A percentile compares a stretch with the other conserved stretches of the same genome.
Evolutionary conservation across 768 basidiomycete species (phyloP).

Genomic region (Chalciporus sphaerocephalus): DNA sequence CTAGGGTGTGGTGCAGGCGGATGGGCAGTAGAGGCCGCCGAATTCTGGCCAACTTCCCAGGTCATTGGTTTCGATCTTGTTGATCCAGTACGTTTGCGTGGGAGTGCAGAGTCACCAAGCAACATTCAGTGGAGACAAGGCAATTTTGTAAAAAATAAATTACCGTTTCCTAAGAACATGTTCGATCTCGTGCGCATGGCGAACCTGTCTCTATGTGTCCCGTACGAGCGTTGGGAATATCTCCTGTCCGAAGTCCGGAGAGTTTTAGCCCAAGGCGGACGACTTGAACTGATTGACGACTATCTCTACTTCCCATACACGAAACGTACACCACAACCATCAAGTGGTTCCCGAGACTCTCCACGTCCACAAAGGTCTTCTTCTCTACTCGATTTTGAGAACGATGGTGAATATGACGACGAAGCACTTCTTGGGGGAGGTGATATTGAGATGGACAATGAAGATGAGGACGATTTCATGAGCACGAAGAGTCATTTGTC

Average conservation of each 20-base stretch:
- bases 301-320: slow-evolving; percentile 60
- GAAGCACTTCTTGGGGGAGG: slow-evolving; percentile 16
- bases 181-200: slow-evolving; percentile 78
- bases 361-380: slow-evolving; percentile 2
- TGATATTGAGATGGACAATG: slow-evolving; percentile 5
- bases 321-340: slow-evolving; percentile 21
- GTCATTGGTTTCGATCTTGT: slow-evolving; percentile 69
- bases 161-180: slow-evolving; percentile 58
- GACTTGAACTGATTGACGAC: slow-evolving; percentile 74
- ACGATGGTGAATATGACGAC: slow-evolving; percentile 16
- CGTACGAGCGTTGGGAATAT: slow-evolving; percentile 53
- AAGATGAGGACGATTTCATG: slow-evolving; percentile 27
- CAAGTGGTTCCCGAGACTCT: slow-evolving; percentile 1
- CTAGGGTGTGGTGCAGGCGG: slow-evolving; percentile 71
- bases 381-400: slow-evolving; percentile 22
- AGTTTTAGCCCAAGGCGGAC: slow-evolving; percentile 56
- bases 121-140: slow-evolving; percentile 51
- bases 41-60: slow-evolving; percentile 53
- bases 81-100: slow-evolving; percentile 28
- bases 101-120: slow-evolving; percentile 35
- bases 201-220: slow-evolving; percentile 59
- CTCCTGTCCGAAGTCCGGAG: slow-evolving; percentile 60
- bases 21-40: slow-evolving; percentile 64
- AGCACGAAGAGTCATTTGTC: slow-evolving; percentile 31
- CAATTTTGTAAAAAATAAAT: slow-evolving; percentile 55